phyloP scores from a whole-genome alignment of 2,329 filamentous ascomycete species.

The Xylaria polymorpha region DNA sequence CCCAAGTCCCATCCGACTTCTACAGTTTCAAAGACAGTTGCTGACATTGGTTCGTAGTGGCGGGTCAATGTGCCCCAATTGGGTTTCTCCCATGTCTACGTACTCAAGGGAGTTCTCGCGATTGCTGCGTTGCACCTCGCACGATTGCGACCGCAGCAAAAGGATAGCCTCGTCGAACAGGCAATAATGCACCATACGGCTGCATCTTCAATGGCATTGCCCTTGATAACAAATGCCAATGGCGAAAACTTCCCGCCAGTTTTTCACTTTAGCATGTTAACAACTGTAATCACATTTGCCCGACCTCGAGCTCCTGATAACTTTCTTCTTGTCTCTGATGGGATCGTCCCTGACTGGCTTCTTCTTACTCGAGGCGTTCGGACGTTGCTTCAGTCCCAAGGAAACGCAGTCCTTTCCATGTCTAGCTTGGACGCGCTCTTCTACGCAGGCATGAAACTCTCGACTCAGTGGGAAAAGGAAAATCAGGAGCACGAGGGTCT shows the following conservation, averaged over 20 bases:
- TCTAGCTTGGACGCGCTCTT: constrained; percentile 48
- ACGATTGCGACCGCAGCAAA: constrained; percentile 52
- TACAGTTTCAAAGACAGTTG: background rate
- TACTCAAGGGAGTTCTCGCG: constrained; percentile 62
- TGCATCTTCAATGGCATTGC: constrained; percentile 48
- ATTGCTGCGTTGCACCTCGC: constrained; percentile 63
- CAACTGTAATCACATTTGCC: constrained; percentile 53
- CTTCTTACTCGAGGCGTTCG: constrained; percentile 52
- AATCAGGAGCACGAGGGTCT: constrained; percentile 42
- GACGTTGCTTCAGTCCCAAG: constrained; percentile 49
- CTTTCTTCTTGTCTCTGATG: constrained; percentile 52
- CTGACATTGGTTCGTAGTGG: constrained; percentile 49
- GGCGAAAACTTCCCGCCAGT: constrained; percentile 52
- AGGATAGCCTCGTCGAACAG: constrained; percentile 54
- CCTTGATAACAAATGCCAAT: constrained; percentile 50
- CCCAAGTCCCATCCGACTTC: background rate
- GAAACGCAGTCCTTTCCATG: constrained; percentile 37
- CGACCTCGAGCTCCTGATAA: constrained; percentile 51
- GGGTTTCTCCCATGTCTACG: constrained; percentile 59
- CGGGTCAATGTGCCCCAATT: constrained; percentile 60
- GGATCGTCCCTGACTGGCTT: constrained; percentile 54
- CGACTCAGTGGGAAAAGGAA: constrained; percentile 33
- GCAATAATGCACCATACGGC: constrained; percentile 53
- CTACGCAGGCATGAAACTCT: constrained; percentile 42
- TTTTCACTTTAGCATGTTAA: constrained; percentile 55